phyloP scores from a whole-genome alignment of 176 grass and related monocot species.

The Zoysia japonica region DNA sequence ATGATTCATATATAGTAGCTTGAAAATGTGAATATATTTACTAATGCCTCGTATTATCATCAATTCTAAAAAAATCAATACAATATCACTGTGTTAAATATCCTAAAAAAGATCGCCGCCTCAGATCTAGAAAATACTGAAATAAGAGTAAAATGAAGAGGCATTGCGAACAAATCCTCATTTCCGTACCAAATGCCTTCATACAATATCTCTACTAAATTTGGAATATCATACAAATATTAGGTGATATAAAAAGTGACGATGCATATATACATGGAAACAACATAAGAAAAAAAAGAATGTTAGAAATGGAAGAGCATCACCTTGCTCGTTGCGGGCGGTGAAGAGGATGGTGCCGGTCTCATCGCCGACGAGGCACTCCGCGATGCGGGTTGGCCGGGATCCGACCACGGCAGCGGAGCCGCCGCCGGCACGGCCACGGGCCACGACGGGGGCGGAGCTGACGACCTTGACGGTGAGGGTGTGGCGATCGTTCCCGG shows the following conservation, averaged over 20 bases:
- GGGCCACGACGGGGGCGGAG: not conserved
- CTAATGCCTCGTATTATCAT: not conserved
- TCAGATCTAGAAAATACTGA: not conserved
- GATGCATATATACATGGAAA: not conserved
- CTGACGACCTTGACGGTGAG: conserved; percentile 37
- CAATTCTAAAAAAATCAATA: not conserved
- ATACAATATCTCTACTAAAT: not conserved
- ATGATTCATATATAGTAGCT: too few relatives aligned
- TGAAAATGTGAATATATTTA: not conserved
- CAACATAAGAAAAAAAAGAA: not conserved
- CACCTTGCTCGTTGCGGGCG: conserved; percentile 41
- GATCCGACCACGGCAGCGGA: not conserved
- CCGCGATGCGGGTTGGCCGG: conserved; percentile 1
- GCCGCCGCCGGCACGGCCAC: not conserved
- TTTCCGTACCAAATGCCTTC: not conserved
- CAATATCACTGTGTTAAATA: not conserved
- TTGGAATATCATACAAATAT: not conserved
- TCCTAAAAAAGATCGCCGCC: not conserved
- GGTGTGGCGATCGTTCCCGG: conserved; percentile 20
- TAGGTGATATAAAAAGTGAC: not conserved
- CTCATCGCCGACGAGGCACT: conserved; percentile 42
- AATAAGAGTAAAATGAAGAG: not conserved
- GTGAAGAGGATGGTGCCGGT: conserved; percentile 41
- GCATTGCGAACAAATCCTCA: not conserved
- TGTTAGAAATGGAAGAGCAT: not conserved